These are phyloP conservation scores for Peronosclerospora sorghi DNA, from an alignment of 352 stramenopile genomes.

Conservation along the genomic window DNA sequence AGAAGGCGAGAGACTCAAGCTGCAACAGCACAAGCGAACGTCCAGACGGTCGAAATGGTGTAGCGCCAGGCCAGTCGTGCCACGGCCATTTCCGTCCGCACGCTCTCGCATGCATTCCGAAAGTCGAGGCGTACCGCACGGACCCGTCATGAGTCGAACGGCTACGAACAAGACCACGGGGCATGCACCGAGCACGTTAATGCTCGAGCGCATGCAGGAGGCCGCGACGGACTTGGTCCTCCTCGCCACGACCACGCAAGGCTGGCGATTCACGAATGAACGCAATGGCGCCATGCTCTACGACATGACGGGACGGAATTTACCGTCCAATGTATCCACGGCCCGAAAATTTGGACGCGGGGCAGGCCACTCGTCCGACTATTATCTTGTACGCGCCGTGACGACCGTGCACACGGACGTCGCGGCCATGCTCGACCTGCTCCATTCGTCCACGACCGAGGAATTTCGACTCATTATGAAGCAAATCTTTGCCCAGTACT, in stretches of 20 bases:
- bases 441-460: slow-evolving; percentile 33
- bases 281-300: slow-evolving; percentile 47
- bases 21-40: not conserved
- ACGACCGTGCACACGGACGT: slow-evolving; percentile 42
- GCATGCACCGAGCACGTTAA: slow-evolving; percentile 41
- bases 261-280: slow-evolving; percentile 42
- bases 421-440: slow-evolving; percentile 30
- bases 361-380: slow-evolving; percentile 41
- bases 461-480: slow-evolving; percentile 42
- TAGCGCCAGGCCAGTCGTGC: slow-evolving; percentile 11
- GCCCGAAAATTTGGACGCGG: slow-evolving; percentile 34
- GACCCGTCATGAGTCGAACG: slow-evolving; percentile 36
- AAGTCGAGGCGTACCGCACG: slow-evolving; percentile 29
- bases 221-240: slow-evolving; percentile 44
- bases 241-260: slow-evolving; percentile 28
- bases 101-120: slow-evolving; percentile 19
- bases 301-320: slow-evolving; percentile 40
- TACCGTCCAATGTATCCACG: slow-evolving; percentile 32
- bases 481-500: slow-evolving; percentile 50
- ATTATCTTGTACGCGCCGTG: slow-evolving; percentile 52
- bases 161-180: slow-evolving; percentile 33
- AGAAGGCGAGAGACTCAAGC: no score
- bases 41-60: slow-evolving; percentile 17
- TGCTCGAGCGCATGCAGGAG: slow-evolving; percentile 53
- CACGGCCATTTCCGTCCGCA: not conserved